A percentile compares a stretch with the other conserved stretches of the same genome.
Evolutionary conservation across 2,329 filamentous ascomycete genomes (phyloP).

Genomic region (Xylaria sp.): DNA sequence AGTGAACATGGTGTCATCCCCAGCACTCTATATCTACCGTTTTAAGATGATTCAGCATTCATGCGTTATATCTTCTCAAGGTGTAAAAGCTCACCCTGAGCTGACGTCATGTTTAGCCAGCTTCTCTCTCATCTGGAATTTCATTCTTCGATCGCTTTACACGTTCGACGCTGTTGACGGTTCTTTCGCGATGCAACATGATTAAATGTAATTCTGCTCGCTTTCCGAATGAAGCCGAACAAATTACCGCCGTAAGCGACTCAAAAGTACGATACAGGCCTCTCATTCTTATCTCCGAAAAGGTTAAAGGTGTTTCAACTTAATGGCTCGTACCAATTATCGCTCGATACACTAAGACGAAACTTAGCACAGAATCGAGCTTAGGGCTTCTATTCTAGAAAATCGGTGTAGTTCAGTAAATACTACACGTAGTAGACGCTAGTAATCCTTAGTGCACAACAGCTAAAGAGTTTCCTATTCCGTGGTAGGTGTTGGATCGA

Average conservation of each 20-base stretch:
- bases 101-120: background rate
- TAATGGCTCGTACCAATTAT: background rate
- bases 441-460: background rate
- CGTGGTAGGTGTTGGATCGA: background rate
- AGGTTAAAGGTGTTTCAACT: background rate
- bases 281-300: background rate
- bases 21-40: background rate
- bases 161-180: background rate
- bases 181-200: background rate
- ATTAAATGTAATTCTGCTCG: background rate
- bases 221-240: slow-evolving; percentile 1
- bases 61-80: background rate
- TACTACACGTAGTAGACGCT: background rate
- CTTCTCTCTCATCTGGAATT: background rate
- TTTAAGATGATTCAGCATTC: background rate
- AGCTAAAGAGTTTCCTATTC: slow-evolving; percentile 7
- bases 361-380: background rate
- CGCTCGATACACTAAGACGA: background rate
- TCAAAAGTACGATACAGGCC: background rate
- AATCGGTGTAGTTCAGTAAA: background rate
- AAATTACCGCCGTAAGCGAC: background rate
- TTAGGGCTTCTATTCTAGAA: background rate
- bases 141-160: background rate
- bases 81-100: background rate
- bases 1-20: background rate